phyloP scores from a whole-genome alignment of 352 stramenopile genomes.

The Phytophthora pinifolia region DNA sequence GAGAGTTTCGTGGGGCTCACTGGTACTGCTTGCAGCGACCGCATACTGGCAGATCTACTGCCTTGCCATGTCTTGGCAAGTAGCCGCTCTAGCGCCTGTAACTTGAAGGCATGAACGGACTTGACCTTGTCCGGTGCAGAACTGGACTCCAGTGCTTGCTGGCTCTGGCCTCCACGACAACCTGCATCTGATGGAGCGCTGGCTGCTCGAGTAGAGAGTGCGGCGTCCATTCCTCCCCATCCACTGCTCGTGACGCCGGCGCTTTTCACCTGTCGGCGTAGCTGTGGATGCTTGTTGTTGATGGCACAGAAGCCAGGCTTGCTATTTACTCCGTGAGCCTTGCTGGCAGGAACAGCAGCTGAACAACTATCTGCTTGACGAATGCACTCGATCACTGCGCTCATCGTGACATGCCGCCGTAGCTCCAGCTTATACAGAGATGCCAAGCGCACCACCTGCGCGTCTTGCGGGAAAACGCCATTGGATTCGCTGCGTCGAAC shows the following conservation, averaged over 20 bases:
- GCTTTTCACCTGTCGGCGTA: conserved; percentile 17
- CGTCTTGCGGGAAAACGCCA: conserved; percentile 42
- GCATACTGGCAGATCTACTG: conserved; percentile 10
- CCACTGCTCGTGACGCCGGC: conserved; percentile 7
- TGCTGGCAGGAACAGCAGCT: neutral
- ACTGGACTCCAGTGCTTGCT: conserved; percentile 16
- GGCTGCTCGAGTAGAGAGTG: conserved; percentile 6
- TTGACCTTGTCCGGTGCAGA: conserved; percentile 25
- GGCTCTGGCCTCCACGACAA: conserved; percentile 4
- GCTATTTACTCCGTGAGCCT: neutral
- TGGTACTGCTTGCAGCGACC: conserved; percentile 10
- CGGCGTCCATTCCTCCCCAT: neutral
- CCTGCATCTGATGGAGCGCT: conserved; percentile 12
- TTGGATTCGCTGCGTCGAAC: conserved; percentile 45
- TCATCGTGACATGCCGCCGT: conserved; percentile 54
- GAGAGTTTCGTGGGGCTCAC: conserved; percentile 21
- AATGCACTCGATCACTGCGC: conserved; percentile 42
- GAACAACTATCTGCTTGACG: conserved; percentile 4
- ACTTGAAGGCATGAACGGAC: conserved; percentile 56
- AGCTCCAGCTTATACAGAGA: conserved; percentile 69
- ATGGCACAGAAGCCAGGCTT: conserved; percentile 1
- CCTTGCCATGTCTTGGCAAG: conserved; percentile 27
- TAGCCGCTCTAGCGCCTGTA: conserved; percentile 57
- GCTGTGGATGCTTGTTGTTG: conserved; percentile 1
- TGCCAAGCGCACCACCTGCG: conserved; percentile 49